These are phyloP conservation scores for Trichoderma reesei DNA, from an alignment of 495 filamentous ascomycete species.

Conservation along the genomic window DNA sequence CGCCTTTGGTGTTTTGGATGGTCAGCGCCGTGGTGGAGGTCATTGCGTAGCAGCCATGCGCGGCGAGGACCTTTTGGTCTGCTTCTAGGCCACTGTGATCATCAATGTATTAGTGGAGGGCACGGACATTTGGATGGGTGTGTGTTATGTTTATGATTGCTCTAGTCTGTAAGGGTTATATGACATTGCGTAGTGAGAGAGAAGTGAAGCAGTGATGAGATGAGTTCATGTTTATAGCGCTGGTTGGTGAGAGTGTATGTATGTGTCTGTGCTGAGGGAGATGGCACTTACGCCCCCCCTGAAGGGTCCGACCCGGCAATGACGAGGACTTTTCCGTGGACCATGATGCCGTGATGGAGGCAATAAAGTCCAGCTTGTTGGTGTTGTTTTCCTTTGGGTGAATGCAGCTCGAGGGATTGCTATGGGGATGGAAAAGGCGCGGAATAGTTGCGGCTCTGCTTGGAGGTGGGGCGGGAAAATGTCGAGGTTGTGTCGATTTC, in stretches of 20 bases:
- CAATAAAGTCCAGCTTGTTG: neutral
- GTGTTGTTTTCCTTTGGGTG: neutral
- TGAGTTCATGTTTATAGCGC: neutral
- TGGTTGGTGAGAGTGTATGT: neutral
- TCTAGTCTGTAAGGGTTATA: neutral
- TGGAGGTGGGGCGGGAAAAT: neutral
- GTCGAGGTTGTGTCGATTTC: neutral
- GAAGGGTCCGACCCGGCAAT: conserved; percentile 84
- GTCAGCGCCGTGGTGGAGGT: conserved; percentile 94
- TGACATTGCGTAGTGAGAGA: neutral
- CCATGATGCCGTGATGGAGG: conserved; percentile 12
- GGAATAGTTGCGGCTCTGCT: neutral
- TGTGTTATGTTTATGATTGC: neutral
- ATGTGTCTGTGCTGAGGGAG: conserved; percentile 9
- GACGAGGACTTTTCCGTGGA: conserved; percentile 52
- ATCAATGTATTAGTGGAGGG: neutral
- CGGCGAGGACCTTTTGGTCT: conserved; percentile 88
- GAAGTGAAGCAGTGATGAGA: neutral
- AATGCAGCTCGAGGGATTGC: neutral
- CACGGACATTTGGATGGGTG: neutral
- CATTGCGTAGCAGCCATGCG: conserved; percentile 89
- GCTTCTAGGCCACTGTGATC: conserved; percentile 77
- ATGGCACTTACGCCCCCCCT: conserved; percentile 66
- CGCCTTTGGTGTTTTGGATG: conserved; percentile 84
- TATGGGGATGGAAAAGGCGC: neutral